Conservation (phyloP, 768 basidiomycete species). For the Rhizopogon vinicolor region DNA sequence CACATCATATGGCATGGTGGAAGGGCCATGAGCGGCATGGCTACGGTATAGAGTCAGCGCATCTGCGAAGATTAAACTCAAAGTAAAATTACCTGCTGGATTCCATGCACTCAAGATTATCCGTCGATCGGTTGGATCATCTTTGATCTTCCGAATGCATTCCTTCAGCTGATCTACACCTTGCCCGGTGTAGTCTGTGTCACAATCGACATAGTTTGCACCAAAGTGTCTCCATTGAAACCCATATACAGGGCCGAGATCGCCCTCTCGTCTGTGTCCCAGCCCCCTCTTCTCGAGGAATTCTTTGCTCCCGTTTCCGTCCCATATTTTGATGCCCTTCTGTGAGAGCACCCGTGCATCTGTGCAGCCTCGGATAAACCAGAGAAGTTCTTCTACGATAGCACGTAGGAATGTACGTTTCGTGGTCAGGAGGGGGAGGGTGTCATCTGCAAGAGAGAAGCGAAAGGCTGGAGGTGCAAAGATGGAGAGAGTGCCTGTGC, state of each 20-base stretch:
- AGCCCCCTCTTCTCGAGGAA: slow-evolving; percentile 85
- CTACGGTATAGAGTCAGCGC: slow-evolving; percentile 33
- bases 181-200: slow-evolving; percentile 70
- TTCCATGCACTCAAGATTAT: slow-evolving; percentile 99
- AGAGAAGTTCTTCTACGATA: slow-evolving; percentile 89
- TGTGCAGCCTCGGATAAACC: slow-evolving; percentile 87
- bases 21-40: slow-evolving; percentile 91
- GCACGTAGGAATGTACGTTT: slow-evolving; percentile 92
- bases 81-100: slow-evolving; percentile 68
- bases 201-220: slow-evolving; percentile 72
- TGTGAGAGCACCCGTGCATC: slow-evolving; percentile 71
- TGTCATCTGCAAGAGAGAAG: slow-evolving; percentile 74
- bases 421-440: slow-evolving; percentile 88
- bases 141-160: slow-evolving; percentile 87
- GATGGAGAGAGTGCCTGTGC: slow-evolving; percentile 87
- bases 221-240: slow-evolving; percentile 98
- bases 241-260: slow-evolving; percentile 95
- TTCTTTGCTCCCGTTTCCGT: slow-evolving; percentile 87
- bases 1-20: slow-evolving; percentile 99
- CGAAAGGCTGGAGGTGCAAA: slow-evolving; percentile 90
- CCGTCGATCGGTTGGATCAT: slow-evolving; percentile 88
- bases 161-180: slow-evolving; percentile 92
- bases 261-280: slow-evolving; percentile 81
- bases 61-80: background rate
- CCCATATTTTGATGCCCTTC: slow-evolving; percentile 95